A percentile compares a stretch with the other conserved stretches of the same genome.
Evolutionary conservation across 192 early-diverging fungal genomes (phyloP).

Genomic region (Cladochytrium replicatum): DNA sequence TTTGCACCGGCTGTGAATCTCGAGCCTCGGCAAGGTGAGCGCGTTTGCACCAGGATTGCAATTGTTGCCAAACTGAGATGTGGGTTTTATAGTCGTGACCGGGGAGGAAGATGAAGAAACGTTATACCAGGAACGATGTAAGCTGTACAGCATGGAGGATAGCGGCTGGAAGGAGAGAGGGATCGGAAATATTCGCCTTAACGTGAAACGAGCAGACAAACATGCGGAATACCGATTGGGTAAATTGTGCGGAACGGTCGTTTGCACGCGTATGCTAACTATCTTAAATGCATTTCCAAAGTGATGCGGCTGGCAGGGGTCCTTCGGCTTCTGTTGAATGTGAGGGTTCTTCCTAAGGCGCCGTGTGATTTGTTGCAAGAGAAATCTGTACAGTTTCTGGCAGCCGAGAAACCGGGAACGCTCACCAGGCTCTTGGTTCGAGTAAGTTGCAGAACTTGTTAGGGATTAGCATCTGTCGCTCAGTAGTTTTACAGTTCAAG

Average conservation of each 20-base stretch:
- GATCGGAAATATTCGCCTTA: constrained; percentile 10
- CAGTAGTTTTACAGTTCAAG: no score
- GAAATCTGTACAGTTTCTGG: constrained; percentile 14
- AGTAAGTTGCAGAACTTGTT: no score
- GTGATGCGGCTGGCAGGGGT: constrained; percentile 17
- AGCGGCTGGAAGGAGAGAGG: constrained; percentile 18
- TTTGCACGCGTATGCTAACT: background rate
- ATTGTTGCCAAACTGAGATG: constrained; percentile 1
- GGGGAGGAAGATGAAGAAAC: constrained; percentile 19
- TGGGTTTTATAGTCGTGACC: constrained; percentile 6
- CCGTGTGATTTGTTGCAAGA: constrained; percentile 15
- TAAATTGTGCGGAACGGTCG: background rate
- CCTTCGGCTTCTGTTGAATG: constrained; percentile 16
- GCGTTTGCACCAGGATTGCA: background rate
- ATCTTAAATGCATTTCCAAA: no score
- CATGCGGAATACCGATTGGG: constrained; percentile 4
- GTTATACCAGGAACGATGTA: constrained; percentile 17
- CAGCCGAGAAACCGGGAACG: constrained; percentile 5
- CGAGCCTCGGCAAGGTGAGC: no score
- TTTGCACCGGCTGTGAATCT: background rate
- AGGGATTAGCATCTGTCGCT: no score
- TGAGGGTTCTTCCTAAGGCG: constrained; percentile 9
- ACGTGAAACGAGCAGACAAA: background rate
- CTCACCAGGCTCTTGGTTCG: constrained; percentile 11
- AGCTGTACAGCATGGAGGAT: constrained; percentile 12